Percentiles rank a stretch among this genome's conserved stretches.
Conservation (phyloP, 2,329 filamentous ascomycete species). For the Trichoderma sp. region DNA sequence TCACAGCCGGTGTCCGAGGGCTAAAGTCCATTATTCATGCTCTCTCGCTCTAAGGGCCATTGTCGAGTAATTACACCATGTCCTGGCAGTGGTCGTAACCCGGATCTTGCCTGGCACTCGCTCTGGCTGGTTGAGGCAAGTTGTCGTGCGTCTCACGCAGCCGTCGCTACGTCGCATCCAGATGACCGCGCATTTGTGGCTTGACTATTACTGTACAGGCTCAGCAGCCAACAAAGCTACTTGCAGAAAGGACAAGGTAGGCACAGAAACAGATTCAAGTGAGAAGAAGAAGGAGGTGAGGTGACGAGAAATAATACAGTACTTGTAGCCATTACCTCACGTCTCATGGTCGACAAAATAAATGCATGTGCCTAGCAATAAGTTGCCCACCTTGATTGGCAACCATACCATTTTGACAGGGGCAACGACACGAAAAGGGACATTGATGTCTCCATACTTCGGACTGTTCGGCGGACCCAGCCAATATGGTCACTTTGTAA, state of each 20-base stretch:
- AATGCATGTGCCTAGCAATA: neutral
- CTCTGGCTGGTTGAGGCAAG: neutral
- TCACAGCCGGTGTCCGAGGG: neutral
- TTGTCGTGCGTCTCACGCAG: neutral
- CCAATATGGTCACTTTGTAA: neutral
- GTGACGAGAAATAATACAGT: neutral
- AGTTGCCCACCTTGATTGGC: neutral
- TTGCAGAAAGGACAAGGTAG: neutral
- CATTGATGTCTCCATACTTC: neutral
- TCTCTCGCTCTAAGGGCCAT: neutral
- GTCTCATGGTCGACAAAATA: neutral
- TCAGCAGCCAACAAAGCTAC: neutral
- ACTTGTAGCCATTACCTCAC: neutral
- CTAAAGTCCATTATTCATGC: neutral
- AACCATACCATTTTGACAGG: neutral
- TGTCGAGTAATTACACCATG: neutral
- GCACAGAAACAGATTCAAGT: too few species aligned
- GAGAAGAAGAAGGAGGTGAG: neutral
- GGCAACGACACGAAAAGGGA: neutral
- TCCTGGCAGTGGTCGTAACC: neutral
- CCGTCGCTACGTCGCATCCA: constrained; percentile 14
- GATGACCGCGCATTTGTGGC: neutral
- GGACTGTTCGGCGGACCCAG: neutral
- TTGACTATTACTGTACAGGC: neutral
- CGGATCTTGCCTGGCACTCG: neutral